Evolutionary conservation across 192 early-diverging fungal genomes (phyloP).

Genomic region (Coemansia sp.): DNA sequence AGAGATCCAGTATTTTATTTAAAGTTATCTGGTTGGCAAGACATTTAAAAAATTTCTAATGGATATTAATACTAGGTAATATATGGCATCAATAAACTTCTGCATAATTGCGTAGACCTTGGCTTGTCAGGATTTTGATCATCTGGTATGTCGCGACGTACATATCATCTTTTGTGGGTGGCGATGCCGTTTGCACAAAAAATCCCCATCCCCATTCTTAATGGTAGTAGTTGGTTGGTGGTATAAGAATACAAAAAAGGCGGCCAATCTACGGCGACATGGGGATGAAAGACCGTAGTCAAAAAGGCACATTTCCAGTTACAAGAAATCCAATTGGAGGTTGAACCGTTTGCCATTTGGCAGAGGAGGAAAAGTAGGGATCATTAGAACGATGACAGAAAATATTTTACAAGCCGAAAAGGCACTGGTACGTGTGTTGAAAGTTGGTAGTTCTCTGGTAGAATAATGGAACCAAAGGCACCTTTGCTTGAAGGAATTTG

Average conservation of each 20-base stretch:
- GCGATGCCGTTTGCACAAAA: background rate
- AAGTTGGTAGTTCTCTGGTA: background rate
- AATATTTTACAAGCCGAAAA: background rate
- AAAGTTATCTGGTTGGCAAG: background rate
- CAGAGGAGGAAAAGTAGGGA: background rate
- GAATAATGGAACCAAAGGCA: constrained; percentile 2
- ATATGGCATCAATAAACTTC: background rate
- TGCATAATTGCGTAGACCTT: background rate
- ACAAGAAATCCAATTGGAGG: background rate
- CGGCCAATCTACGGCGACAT: constrained; percentile 11
- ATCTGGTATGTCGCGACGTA: background rate
- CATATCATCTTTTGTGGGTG: background rate
- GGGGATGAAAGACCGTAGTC: constrained; percentile 6
- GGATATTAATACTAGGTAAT: background rate
- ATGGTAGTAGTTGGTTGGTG: background rate
- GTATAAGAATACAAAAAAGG: background rate
- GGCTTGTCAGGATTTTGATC: background rate
- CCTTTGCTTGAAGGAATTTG: background rate
- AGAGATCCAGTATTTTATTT: background rate
- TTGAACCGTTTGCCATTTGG: background rate
- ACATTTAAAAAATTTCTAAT: background rate
- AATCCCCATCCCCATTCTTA: background rate
- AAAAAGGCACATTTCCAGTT: constrained; percentile 9
- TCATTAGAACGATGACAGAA: background rate
- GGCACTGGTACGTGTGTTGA: background rate